Evolutionary conservation across 441 rosid species (phyloP).

Genomic region (Biscutella laevigata): DNA sequence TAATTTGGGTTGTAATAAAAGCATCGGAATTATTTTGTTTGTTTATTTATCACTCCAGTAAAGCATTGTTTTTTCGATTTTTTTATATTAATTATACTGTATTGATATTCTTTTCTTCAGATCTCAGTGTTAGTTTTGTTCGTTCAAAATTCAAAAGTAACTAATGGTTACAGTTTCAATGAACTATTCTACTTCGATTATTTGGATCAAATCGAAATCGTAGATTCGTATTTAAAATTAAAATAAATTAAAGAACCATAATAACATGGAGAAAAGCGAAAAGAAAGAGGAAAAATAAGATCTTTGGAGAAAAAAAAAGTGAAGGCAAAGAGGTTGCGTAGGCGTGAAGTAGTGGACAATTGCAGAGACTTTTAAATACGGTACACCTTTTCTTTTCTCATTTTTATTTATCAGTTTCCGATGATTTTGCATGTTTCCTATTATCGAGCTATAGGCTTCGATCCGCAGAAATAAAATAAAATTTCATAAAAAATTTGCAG

Average conservation of each 20-base stretch:
- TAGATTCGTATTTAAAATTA: background rate
- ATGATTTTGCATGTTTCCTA: too few species aligned
- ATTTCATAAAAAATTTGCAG: too few species aligned
- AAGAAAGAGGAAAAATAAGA: conserved; percentile 9
- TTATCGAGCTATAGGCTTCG: too few species aligned
- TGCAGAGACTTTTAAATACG: conserved; percentile 19
- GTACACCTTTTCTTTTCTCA: background rate
- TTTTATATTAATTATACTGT: too few species aligned
- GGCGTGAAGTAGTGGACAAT: conserved; percentile 30
- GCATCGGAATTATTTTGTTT: conserved; percentile 9
- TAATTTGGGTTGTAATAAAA: conserved; percentile 25
- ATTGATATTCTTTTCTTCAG: background rate
- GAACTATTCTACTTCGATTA: conserved; percentile 2
- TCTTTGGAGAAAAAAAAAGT: background rate
- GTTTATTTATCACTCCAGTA: background rate
- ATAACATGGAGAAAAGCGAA: conserved; percentile 18
- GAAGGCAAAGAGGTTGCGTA: conserved; percentile 16
- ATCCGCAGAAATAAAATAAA: too few species aligned
- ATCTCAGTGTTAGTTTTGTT: background rate
- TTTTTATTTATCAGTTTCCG: too few species aligned
- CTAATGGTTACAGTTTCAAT: background rate
- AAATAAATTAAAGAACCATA: background rate
- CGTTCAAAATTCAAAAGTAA: background rate
- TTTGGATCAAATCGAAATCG: conserved; percentile 1
- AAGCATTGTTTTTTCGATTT: too few species aligned